A percentile compares a stretch with the other conserved stretches of the same genome.
Conservation (phyloP, 495 filamentous ascomycete genomes). For the Trichoderma reesei region DNA sequence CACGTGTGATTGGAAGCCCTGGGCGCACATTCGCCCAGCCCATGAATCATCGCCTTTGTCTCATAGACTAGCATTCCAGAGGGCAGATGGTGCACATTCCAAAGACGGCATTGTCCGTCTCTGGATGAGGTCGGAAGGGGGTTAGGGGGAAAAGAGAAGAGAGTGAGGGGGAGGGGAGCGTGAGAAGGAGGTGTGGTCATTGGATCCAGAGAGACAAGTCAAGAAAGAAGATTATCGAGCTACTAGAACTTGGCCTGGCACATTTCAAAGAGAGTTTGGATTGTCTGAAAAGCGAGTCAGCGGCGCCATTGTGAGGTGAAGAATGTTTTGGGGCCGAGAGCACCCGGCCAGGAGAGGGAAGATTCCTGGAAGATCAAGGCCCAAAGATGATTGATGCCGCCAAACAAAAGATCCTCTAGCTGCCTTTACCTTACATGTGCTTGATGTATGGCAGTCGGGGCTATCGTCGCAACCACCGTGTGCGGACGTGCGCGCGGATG, state of each 20-base stretch:
- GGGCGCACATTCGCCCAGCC: neutral
- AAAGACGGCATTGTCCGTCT: constrained; percentile 8
- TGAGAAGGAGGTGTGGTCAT: neutral
- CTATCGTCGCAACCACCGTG: constrained; percentile 1
- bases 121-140: neutral
- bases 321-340: neutral
- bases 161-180: neutral
- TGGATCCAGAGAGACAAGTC: neutral
- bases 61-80: neutral
- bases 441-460: neutral
- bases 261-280: neutral
- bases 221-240: neutral
- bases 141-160: neutral
- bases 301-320: neutral
- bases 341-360: neutral
- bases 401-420: neutral
- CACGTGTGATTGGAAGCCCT: neutral
- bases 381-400: neutral
- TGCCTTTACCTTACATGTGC: neutral
- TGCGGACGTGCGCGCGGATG: neutral
- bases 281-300: neutral
- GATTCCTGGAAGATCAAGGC: neutral
- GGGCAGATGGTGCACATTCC: constrained; percentile 1
- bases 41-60: neutral
- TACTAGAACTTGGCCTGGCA: neutral